Conservation (phyloP, 768 basidiomycete species). For the Pulveroboletus ravenelii region DNA sequence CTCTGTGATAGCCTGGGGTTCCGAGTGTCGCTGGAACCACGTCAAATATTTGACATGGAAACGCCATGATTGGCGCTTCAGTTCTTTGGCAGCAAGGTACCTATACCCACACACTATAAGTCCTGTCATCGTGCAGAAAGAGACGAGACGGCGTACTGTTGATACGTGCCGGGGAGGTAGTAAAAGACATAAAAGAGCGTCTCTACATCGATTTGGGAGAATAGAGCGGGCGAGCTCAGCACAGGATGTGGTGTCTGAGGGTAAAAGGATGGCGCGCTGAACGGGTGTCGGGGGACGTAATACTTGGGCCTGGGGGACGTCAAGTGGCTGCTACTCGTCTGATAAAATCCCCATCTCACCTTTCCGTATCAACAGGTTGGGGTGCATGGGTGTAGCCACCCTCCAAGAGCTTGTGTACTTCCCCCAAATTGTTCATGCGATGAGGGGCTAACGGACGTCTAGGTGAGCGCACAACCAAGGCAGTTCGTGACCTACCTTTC, state of each 20-base stretch:
- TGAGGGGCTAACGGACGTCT: constrained; percentile 49
- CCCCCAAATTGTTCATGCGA: constrained; percentile 82
- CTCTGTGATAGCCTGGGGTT: constrained; percentile 97
- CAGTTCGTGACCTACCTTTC: constrained; percentile 59
- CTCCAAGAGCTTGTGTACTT: constrained; percentile 91
- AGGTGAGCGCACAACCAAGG: background rate
- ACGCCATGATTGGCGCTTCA: constrained; percentile 97
- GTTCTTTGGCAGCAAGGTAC: constrained; percentile 92
- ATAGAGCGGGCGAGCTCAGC: constrained; percentile 78
- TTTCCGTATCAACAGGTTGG: constrained; percentile 92
- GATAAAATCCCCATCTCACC: constrained; percentile 55
- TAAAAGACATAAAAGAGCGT: constrained; percentile 99
- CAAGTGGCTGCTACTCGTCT: constrained; percentile 4
- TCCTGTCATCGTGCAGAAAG: background rate
- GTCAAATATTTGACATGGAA: constrained; percentile 99
- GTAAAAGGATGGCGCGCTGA: constrained; percentile 88
- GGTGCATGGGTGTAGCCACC: constrained; percentile 86
- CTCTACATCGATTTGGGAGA: constrained; percentile 91
- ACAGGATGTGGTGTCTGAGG: constrained; percentile 82
- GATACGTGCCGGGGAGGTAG: constrained; percentile 95
- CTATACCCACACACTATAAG: constrained; percentile 35
- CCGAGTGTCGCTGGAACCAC: constrained; percentile 98
- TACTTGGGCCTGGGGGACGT: constrained; percentile 77
- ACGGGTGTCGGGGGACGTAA: constrained; percentile 91
- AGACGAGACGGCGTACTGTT: constrained; percentile 55